A percentile compares a stretch with the other conserved stretches of the same genome.
Evolutionary conservation across 257 asterid species (phyloP).

Genomic region (Linaria vulgaris): DNA sequence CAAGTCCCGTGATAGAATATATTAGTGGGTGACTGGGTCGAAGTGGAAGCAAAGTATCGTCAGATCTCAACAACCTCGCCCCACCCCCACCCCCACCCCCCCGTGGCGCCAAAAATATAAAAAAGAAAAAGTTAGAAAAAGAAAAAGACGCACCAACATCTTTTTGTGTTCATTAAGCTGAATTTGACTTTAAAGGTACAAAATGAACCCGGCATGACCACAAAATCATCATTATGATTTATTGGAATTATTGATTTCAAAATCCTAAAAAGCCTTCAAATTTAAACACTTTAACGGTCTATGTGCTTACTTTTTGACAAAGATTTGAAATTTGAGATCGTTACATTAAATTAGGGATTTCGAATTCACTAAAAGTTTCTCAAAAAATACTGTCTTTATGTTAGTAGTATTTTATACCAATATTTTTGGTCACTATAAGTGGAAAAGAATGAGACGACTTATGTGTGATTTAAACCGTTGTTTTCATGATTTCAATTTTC

Average conservation of each 20-base stretch:
- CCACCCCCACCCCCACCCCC: background rate
- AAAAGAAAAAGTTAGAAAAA: background rate
- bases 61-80: background rate
- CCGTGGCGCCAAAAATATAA: no score
- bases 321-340: no score
- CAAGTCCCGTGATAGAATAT: no score
- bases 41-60: background rate
- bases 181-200: constrained; percentile 26
- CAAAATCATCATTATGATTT: constrained; percentile 27
- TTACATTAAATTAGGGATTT: no score
- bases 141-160: constrained; percentile 6
- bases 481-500: no score
- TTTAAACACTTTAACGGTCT: constrained; percentile 29
- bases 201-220: constrained; percentile 28
- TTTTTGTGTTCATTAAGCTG: constrained; percentile 36
- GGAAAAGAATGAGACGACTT: no score
- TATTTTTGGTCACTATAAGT: no score
- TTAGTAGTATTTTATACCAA: no score
- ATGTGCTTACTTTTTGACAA: background rate
- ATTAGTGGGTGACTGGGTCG: no score
- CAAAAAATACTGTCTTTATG: no score
- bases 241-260: constrained; percentile 22
- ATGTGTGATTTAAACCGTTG: no score
- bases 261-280: constrained; percentile 11
- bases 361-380: no score